Evolutionary conservation across 73 alveolate species (phyloP).

Genomic region (Paramecium primaurelia): DNA sequence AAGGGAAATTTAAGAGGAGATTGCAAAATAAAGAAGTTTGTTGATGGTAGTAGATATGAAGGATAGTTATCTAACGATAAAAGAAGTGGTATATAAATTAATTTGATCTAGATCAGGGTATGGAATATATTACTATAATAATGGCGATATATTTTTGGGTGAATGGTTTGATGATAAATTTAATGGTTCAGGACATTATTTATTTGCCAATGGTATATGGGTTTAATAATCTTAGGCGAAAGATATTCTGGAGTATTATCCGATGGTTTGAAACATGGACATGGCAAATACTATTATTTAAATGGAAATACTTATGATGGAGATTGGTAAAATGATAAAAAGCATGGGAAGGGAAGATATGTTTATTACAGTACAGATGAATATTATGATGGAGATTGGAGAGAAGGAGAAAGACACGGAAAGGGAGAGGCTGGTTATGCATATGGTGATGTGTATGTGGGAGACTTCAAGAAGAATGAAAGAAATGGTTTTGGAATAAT

Average conservation of each 20-base stretch:
- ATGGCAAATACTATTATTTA: conserved; percentile 52
- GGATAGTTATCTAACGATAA: conserved; percentile 7
- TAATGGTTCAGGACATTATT: conserved; percentile 59
- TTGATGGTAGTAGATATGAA: conserved; percentile 70
- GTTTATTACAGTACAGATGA: conserved; percentile 51
- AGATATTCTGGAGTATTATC: conserved; percentile 22
- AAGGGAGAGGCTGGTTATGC: conserved; percentile 50
- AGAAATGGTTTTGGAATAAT: conserved; percentile 73
- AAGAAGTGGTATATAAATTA: neutral
- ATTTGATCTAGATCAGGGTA: conserved; percentile 31
- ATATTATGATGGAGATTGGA: conserved; percentile 62
- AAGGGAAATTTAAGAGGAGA: conserved; percentile 43
- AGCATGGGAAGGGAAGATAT: conserved; percentile 58
- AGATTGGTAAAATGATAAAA: conserved; percentile 52
- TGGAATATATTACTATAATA: conserved; percentile 49
- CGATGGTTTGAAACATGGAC: conserved; percentile 61
- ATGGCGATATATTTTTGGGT: conserved; percentile 67
- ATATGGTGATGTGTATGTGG: conserved; percentile 73
- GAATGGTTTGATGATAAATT: conserved; percentile 66
- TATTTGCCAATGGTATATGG: conserved; percentile 40
- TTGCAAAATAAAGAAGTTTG: conserved; percentile 53
- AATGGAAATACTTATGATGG: conserved; percentile 62
- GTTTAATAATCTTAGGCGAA: neutral
- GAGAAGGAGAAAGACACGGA: conserved; percentile 57
- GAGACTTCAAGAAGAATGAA: conserved; percentile 65